Evolutionary conservation across 2,329 filamentous ascomycete species (phyloP).

Genomic region (Cladosporium colombiae): DNA sequence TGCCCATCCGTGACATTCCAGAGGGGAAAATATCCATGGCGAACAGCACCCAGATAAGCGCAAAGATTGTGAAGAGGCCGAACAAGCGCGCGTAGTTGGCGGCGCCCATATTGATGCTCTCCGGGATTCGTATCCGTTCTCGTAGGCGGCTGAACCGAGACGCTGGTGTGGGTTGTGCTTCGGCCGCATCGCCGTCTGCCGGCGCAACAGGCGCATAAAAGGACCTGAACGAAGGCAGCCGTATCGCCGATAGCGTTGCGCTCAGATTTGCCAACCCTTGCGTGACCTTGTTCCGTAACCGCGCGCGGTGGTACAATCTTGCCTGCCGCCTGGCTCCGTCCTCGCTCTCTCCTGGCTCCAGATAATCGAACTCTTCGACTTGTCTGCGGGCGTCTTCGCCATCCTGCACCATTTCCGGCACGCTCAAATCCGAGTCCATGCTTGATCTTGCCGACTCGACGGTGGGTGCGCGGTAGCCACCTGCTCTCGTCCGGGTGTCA

Average conservation of each 20-base stretch:
- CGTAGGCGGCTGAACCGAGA: slow-evolving; percentile 7
- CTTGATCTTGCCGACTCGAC: slow-evolving; percentile 75
- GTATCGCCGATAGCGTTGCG: slow-evolving; percentile 58
- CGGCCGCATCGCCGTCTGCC: slow-evolving; percentile 20
- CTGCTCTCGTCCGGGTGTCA: slow-evolving; percentile 34
- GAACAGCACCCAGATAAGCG: slow-evolving; percentile 81
- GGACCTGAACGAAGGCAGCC: slow-evolving; percentile 52
- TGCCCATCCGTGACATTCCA: slow-evolving; percentile 62
- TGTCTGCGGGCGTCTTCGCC: slow-evolving; percentile 64
- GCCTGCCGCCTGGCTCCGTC: slow-evolving; percentile 25
- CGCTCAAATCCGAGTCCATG: slow-evolving; percentile 49
- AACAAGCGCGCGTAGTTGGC: slow-evolving; percentile 72
- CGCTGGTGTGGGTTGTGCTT: slow-evolving; percentile 7
- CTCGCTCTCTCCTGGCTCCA: slow-evolving; percentile 54
- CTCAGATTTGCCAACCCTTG: slow-evolving; percentile 59
- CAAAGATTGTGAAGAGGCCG: slow-evolving; percentile 72
- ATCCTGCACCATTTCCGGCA: slow-evolving; percentile 56
- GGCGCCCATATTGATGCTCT: slow-evolving; percentile 55
- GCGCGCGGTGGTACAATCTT: slow-evolving; percentile 39
- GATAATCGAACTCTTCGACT: slow-evolving; percentile 85
- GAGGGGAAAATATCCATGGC: slow-evolving; percentile 79
- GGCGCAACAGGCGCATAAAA: slow-evolving; percentile 39
- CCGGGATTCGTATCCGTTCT: slow-evolving; percentile 24
- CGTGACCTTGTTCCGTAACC: slow-evolving; percentile 53
- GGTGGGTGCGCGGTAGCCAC: slow-evolving; percentile 75